Percentiles rank a stretch among this genome's conserved stretches.
phyloP scores from a whole-genome alignment of 441 rosid genomes.

The Mallotus repandus region DNA sequence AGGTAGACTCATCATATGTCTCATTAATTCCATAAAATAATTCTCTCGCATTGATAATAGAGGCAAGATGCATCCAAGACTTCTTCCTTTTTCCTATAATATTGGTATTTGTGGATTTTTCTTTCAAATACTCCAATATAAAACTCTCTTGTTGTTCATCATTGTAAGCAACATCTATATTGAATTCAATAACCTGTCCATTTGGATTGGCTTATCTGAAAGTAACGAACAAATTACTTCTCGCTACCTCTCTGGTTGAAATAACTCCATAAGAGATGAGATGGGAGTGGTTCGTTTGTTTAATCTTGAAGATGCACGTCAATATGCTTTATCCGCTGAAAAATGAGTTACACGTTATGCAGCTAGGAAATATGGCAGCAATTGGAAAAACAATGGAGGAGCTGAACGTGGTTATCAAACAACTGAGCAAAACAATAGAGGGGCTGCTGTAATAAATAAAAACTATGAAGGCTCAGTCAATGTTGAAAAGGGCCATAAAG shows the following conservation, averaged over 20 bases:
- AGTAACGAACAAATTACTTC: background rate
- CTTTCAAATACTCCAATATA: too few relatives aligned
- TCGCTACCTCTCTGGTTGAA: background rate
- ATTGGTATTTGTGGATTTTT: too few relatives aligned
- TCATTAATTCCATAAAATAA: too few relatives aligned
- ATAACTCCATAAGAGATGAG: background rate
- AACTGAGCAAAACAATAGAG: background rate
- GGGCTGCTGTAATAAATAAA: background rate
- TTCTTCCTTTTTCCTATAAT: too few relatives aligned
- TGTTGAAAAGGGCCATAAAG: background rate
- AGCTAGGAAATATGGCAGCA: background rate
- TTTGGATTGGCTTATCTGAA: background rate
- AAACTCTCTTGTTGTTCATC: too few relatives aligned
- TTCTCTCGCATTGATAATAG: too few relatives aligned
- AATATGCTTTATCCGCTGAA: background rate
- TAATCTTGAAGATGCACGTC: background rate
- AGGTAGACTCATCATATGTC: too few relatives aligned
- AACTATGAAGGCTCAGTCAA: background rate
- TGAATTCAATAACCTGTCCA: background rate
- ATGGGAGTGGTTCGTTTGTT: background rate
- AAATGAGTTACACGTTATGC: background rate
- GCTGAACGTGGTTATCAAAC: background rate
- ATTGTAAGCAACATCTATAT: too few relatives aligned
- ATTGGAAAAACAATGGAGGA: background rate
- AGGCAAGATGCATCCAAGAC: too few relatives aligned